Base-by-base conservation (phyloP, 176 grass and related monocot genomes). In the Dendrocalamus sinicus region DNA sequence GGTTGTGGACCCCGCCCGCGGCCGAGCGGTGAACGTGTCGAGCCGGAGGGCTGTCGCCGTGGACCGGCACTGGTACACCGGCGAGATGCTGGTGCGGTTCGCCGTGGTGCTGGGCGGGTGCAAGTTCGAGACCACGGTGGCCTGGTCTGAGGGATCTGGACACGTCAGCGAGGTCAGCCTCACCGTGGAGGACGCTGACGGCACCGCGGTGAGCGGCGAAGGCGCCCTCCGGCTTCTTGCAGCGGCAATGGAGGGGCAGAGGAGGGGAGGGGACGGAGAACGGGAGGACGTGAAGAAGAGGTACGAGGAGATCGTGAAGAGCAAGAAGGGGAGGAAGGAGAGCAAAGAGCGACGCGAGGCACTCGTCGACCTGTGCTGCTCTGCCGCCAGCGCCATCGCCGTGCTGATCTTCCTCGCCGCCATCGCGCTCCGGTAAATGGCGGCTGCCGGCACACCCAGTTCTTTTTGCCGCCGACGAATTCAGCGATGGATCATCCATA, bases 51-150 rank as follows among this genome's bases (percentile, higher is more conserved):
- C 93, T 13, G 91, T 93, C 28, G 70, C 89, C 2, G 62, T 95
- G 37, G 81, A 75, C 72, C 84, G 91, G 47, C 91, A 89, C 86
- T 93, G 91, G 93, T 91, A 92, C 89, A 95, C 91, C 22, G 93
- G 89, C 72, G 91, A 95, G 77, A 89, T 78, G 67, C 59, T 92
- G 40, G 84, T 89, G 60, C 86, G 93, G n/a, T 95, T 89, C 93
- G 93, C 93, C 13, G 82, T 83, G 19, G 86, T 92, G 76, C 61
- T 87, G 26, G 77, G 89, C 22, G 91, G 87, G 75, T 95, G 79
- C 81, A 81, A 64, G 76, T 79, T 89, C 45, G 86, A 84, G 86
- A 51, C 84, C 66, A 83, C 79, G 28, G 86, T 95, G 9, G 79
- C 84, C 2, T 91, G 84, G 73, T 59, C 84, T 46, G 89, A 89